Evolutionary conservation across 768 basidiomycete species (phyloP).

Genomic region (Leccinum arenicola): DNA sequence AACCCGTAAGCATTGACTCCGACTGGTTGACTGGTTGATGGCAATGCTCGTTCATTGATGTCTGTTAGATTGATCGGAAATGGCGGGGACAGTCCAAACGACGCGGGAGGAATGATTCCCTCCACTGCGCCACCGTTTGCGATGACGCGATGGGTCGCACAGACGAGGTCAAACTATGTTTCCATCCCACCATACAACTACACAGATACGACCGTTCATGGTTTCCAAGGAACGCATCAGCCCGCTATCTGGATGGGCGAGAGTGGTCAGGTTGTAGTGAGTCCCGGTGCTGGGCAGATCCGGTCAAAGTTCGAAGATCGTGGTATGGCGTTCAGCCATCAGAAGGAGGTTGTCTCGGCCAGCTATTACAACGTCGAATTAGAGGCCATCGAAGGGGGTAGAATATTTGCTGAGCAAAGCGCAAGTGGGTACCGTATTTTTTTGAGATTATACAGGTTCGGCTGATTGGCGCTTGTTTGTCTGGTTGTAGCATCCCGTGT

Average conservation of each 20-base stretch:
- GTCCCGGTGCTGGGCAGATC: constrained; percentile 53
- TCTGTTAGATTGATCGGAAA: constrained; percentile 60
- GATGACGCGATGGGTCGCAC: constrained; percentile 85
- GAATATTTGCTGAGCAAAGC: constrained; percentile 55
- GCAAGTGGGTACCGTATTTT: constrained; percentile 46
- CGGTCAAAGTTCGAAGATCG: constrained; percentile 56
- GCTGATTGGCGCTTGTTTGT: constrained; percentile 3
- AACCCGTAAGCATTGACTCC: constrained; percentile 37
- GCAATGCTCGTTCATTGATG: background rate
- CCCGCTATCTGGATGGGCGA: constrained; percentile 92
- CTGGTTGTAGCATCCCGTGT: constrained; percentile 62
- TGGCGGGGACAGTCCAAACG: constrained; percentile 66
- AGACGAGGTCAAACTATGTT: constrained; percentile 74
- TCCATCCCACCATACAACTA: constrained; percentile 71
- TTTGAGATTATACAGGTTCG: background rate
- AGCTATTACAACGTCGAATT: constrained; percentile 58
- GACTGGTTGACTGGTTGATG: background rate
- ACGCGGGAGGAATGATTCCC: constrained; percentile 76
- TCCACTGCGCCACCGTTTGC: constrained; percentile 77
- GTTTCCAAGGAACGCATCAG: constrained; percentile 78
- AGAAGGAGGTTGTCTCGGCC: constrained; percentile 51
- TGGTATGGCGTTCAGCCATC: constrained; percentile 50
- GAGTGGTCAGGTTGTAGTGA: constrained; percentile 59
- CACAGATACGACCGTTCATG: constrained; percentile 58
- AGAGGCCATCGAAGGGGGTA: constrained; percentile 49